Evolutionary conservation across 2,329 filamentous ascomycete species (phyloP), one percentile per base, ranked within the genome.

Genomic region (Aspergillus tanneri): DNA sequence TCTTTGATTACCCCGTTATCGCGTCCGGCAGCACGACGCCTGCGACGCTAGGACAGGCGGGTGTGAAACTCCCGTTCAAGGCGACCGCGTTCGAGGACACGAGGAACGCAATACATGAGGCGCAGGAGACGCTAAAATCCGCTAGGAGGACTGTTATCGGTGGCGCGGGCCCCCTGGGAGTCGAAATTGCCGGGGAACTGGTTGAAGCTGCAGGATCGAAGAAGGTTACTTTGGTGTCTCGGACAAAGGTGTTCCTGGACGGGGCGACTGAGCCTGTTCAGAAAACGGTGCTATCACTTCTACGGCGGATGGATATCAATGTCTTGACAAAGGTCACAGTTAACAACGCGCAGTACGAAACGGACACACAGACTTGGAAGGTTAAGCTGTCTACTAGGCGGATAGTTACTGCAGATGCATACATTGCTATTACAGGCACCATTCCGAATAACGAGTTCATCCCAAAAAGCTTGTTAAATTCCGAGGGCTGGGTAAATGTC

Each of bases 1-100:
- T 66, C 2, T 83, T 78, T 60, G 74, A 81, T 54, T 75, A 77
- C n/a, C 69, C 83, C 2, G 68, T 83, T 40, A 75, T 83, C 49
- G 78, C 79, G 7, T 80, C 79, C 1, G 80, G 80, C 6, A 75
- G 75, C 30, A 71, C 60, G 10, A 77, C 79, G 1, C 62, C 69
- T 8, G 68, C 73, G 9, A 21, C 38, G 3, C 67, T 73, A 0
- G 64, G 72, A 3, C 59, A 58, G 19, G 55, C 46, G 67, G 61
- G 62, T 4, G 53, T 53, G 7, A 50, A 53, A 8, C 50, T 71
- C 5, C 70, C 69, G 12, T 72, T 77, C 43, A 77, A 76, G 19
- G 62, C 71, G 10, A 70, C 74, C 34, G 70, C 66, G 25, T 74
- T 43, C 14, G 64, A 71, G 38, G 57, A 67, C 40, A 63, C 69